Evolutionary conservation across 257 asterid genomes (phyloP).

Genomic region (Dorcoceras hygrometricum): DNA sequence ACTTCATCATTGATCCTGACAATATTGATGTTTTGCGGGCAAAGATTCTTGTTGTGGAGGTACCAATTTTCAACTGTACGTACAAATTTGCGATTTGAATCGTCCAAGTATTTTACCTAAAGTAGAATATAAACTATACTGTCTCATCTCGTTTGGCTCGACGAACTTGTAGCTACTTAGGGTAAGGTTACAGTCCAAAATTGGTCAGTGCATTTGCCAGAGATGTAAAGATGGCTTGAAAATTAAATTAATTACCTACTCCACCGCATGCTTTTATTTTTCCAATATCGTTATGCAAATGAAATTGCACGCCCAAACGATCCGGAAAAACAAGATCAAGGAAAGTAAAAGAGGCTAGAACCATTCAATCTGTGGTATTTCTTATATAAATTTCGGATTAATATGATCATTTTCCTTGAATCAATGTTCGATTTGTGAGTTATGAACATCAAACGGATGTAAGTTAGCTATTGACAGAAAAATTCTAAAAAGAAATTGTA

Average conservation of each 20-base stretch:
- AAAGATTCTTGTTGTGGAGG: constrained; percentile 91
- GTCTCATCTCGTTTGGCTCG: constrained; percentile 2
- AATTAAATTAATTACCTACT: neutral
- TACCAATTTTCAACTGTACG: constrained; percentile 24
- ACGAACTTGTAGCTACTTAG: neutral
- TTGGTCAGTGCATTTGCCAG: neutral
- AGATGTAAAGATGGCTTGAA: neutral
- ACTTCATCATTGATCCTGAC: constrained; percentile 68
- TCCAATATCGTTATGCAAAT: neutral
- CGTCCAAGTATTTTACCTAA: constrained; percentile 4
- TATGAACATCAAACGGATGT: neutral
- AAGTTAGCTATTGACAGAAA: constrained; percentile 1
- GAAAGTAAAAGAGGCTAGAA: neutral
- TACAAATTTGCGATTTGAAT: neutral
- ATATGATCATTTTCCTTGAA: neutral
- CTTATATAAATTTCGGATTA: neutral
- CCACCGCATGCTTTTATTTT: neutral
- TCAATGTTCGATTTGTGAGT: neutral
- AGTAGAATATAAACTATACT: neutral
- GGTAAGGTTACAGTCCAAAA: constrained; percentile 3
- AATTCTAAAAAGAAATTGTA: neutral
- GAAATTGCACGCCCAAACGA: neutral
- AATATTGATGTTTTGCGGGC: constrained; percentile 74
- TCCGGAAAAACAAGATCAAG: neutral
- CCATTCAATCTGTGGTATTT: neutral